Evolutionary conservation across 192 early-diverging fungal species (phyloP).

Genomic region (Entomortierella lignicola): DNA sequence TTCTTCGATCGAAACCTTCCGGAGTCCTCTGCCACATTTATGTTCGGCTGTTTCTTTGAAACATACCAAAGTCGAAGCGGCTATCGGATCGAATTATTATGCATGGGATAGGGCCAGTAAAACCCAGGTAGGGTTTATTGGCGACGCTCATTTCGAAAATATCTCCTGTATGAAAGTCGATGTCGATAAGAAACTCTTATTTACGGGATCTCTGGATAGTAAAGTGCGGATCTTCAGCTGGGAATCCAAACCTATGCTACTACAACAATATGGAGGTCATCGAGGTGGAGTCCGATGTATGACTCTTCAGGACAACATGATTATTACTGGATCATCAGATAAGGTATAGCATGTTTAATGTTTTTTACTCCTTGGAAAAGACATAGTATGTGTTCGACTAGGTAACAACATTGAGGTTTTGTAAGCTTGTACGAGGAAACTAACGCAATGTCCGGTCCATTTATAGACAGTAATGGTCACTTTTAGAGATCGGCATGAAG

Average conservation of each 20-base stretch:
- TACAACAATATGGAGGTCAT: constrained; percentile 45
- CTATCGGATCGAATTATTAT: constrained; percentile 37
- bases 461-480: constrained; percentile 34
- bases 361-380: neutral
- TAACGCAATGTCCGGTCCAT: neutral
- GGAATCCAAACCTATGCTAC: constrained; percentile 39
- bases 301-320: constrained; percentile 35
- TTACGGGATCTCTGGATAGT: constrained; percentile 42
- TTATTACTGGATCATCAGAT: constrained; percentile 42
- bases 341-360: constrained; percentile 19
- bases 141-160: constrained; percentile 17
- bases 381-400: no score
- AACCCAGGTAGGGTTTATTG: constrained; percentile 15
- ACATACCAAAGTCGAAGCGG: constrained; percentile 28
- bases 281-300: constrained; percentile 29
- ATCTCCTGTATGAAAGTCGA: constrained; percentile 47
- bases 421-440: no score
- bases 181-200: constrained; percentile 8
- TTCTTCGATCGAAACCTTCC: constrained; percentile 23
- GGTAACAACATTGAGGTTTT: no score
- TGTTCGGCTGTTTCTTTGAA: constrained; percentile 30
- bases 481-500: constrained; percentile 30
- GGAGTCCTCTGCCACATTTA: constrained; percentile 1
- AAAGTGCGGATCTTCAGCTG: constrained; percentile 44
- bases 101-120: constrained; percentile 34